A percentile compares a stretch with the other conserved stretches of the same genome.
Evolutionary conservation across 2,329 filamentous ascomycete genomes (phyloP).

Genomic region (Blastomyces silverae): DNA sequence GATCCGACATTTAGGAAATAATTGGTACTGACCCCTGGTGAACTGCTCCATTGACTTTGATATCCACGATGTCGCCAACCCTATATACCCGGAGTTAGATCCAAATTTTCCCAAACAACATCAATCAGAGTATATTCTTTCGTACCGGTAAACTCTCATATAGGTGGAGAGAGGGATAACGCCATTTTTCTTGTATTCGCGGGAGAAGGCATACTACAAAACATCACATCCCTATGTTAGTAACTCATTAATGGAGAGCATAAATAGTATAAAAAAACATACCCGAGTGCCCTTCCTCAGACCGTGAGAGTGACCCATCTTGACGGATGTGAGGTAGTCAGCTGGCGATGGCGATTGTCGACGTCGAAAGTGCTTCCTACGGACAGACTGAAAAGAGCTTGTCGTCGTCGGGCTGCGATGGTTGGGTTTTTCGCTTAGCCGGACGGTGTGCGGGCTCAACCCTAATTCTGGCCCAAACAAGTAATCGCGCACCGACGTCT

Average conservation of each 20-base stretch:
- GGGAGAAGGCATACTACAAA: conserved; percentile 77
- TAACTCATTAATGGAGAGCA: conserved; percentile 11
- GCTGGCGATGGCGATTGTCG: conserved; percentile 44
- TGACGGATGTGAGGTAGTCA: conserved; percentile 47
- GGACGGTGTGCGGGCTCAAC: conserved; percentile 20
- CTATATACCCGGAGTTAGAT: conserved; percentile 50
- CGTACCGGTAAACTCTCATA: conserved; percentile 83
- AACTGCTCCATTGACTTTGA: conserved; percentile 96
- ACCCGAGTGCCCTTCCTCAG: conserved; percentile 79
- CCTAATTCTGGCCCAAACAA: conserved; percentile 20
- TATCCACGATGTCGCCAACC: conserved; percentile 98
- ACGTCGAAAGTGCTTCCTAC: conserved; percentile 26
- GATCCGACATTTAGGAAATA: conserved; percentile 4
- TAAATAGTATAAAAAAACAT: conserved; percentile 39
- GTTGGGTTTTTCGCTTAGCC: conserved; percentile 23
- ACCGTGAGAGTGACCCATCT: conserved; percentile 83
- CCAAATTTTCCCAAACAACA: conserved; percentile 24
- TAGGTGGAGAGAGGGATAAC: conserved; percentile 91
- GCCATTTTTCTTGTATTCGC: conserved; percentile 91
- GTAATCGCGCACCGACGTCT: conserved; percentile 15
- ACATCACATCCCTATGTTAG: neutral
- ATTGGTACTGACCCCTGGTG: conserved; percentile 77
- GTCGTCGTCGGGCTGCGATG: conserved; percentile 23
- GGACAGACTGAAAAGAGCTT: neutral
- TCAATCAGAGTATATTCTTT: conserved; percentile 22